A percentile compares a stretch with the other conserved stretches of the same genome.
Evolutionary conservation across 2,329 filamentous ascomycete genomes (phyloP).

Genomic region (Colletotrichum gloeosporioides): DNA sequence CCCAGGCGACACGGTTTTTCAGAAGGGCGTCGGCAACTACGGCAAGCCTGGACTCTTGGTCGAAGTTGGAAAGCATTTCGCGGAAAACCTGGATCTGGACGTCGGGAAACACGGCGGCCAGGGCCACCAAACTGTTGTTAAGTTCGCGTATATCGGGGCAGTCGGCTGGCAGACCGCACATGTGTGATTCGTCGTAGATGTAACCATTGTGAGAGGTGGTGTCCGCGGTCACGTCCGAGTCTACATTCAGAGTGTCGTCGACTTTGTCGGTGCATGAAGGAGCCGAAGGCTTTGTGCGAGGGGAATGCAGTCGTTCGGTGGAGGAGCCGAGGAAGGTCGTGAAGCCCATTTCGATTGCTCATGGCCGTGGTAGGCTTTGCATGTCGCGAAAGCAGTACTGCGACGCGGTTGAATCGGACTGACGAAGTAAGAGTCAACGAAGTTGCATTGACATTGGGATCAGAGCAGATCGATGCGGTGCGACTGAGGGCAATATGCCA

Average conservation of each 20-base stretch:
- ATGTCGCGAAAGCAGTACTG: not conserved
- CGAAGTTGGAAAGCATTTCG: constrained; percentile 78
- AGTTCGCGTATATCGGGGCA: constrained; percentile 70
- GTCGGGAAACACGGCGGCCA: constrained; percentile 78
- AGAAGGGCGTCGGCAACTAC: constrained; percentile 79
- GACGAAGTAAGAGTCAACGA: not conserved
- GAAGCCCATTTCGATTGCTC: constrained; percentile 21
- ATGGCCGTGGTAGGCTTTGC: constrained; percentile 5
- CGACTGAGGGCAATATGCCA: not conserved
- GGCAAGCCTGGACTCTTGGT: constrained; percentile 77
- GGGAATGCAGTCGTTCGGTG: constrained; percentile 5
- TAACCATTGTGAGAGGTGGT: constrained; percentile 42
- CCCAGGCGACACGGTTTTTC: constrained; percentile 73
- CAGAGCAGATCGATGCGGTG: not conserved
- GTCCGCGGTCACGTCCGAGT: constrained; percentile 29
- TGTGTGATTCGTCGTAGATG: constrained; percentile 62
- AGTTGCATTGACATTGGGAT: not conserved
- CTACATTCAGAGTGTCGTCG: not conserved
- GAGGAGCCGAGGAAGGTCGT: constrained; percentile 23
- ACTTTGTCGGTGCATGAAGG: not conserved
- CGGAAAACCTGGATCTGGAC: constrained; percentile 84
- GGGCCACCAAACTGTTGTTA: constrained; percentile 71
- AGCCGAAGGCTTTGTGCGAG: not conserved
- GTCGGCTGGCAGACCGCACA: constrained; percentile 53
- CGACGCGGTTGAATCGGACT: not conserved